Percentiles rank a stretch among this genome's conserved stretches.
Conservation (phyloP, 805 yeast genomes). For the Metschnikowia rubicola region DNA sequence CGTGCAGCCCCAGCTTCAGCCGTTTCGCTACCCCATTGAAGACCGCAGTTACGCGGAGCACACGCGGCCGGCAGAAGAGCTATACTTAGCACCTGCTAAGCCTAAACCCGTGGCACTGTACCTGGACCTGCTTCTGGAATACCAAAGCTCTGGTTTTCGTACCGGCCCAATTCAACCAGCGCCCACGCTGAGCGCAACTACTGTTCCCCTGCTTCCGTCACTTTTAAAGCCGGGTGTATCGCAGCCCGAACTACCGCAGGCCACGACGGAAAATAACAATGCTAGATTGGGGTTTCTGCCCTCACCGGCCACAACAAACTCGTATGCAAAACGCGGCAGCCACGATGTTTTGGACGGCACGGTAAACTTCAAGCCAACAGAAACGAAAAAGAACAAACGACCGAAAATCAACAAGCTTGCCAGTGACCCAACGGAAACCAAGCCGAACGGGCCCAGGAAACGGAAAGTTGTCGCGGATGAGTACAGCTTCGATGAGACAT, state of each 20-base stretch:
- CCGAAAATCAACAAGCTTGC: slow-evolving; percentile 37
- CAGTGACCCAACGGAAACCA: slow-evolving; percentile 11
- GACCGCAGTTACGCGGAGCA: slow-evolving; percentile 1
- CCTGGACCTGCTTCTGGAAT: not conserved
- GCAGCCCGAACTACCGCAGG: no score
- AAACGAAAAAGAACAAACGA: slow-evolving; percentile 33
- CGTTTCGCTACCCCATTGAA: slow-evolving; percentile 1
- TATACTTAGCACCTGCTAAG: not conserved
- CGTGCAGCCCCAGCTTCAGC: slow-evolving; percentile 1
- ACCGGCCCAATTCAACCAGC: not conserved
- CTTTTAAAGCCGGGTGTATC: not conserved
- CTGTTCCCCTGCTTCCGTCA: slow-evolving; percentile 1
- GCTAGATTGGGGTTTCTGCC: not conserved
- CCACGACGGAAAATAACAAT: no score
- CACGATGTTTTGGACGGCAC: not conserved
- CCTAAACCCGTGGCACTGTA: not conserved
- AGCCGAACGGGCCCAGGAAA: not conserved
- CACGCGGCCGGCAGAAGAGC: not conserved
- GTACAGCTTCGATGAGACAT: slow-evolving; percentile 23
- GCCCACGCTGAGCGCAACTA: not conserved
- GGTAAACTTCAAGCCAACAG: slow-evolving; percentile 31
- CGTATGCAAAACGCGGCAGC: not conserved
- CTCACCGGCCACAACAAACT: not conserved
- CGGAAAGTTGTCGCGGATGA: slow-evolving; percentile 19
- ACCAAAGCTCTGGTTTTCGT: not conserved